Evolutionary conservation across 129 eudicot species (phyloP), one percentile per base, ranked within the genome.

Genomic region (Flaveria ramosissima): DNA sequence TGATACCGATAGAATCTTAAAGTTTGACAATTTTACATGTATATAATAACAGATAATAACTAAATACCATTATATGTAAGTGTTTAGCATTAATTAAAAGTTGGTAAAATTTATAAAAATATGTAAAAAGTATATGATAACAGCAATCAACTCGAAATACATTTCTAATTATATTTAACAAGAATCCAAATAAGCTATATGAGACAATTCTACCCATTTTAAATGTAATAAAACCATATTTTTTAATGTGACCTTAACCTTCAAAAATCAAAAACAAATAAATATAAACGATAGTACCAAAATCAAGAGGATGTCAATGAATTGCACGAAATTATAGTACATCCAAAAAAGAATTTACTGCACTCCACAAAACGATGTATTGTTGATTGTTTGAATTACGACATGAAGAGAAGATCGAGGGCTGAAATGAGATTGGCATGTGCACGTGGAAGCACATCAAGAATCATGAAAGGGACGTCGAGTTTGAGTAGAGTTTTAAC

Each of bases 401-500:
- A 30, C 21, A 14, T 2, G 13, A 26, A 61, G 67, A 26, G 67
- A 24, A 61, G 17, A 36, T 51, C n/a, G 57, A 62, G 68, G 74
- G 52, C 74, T 59, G 73, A 64, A 73, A 24, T 52, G 41, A 16
- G 26, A 23, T 66, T 27, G 52, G 20, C 72, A 71, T 32, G 68
- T 53, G 53, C 70, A 53, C 17, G 79, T 80, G 63, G 51, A 51
- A 64, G 30, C 23, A 71, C 82, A 61, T 60, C 24, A 52, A 53
- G 72, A 72, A 79, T 79, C 57, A 16, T 51, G 57, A 79, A 79
- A 72, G 23, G 59, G 42, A 30, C 60, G 9, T 43, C 39, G 17
- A 21, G 21, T 78, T 70, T 57, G 70, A 78, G 82, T 78, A 57
- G 59, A 32, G 77, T 61, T 26, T 61, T 13, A 61, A 62, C 68